Evolutionary conservation across 2,329 filamentous ascomycete species (phyloP).

Genomic region (Colletotrichum chlorophyti): DNA sequence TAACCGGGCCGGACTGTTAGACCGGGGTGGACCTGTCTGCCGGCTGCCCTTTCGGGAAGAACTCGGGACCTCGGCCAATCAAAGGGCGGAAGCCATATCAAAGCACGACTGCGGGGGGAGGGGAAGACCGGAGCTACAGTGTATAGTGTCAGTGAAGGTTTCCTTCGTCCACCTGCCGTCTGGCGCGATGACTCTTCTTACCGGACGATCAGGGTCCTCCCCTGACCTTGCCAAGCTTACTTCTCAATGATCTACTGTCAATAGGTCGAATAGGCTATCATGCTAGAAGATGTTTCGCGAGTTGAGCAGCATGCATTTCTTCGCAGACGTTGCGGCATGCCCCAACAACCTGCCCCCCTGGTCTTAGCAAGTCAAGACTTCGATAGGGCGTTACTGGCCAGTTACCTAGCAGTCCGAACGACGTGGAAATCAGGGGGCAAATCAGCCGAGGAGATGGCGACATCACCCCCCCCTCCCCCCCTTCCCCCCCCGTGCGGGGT

Average conservation of each 20-base stretch:
- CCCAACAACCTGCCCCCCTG: no score
- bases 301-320: no score
- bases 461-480: no score
- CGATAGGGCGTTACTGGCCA: no score
- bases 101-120: conserved; percentile 2
- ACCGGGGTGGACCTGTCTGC: conserved; percentile 17
- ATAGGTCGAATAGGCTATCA: background rate
- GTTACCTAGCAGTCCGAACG: no score
- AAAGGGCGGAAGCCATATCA: background rate
- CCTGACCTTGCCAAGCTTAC: background rate
- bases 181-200: background rate
- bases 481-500: no score
- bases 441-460: no score
- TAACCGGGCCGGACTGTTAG: conserved; percentile 7
- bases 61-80: background rate
- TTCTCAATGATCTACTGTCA: background rate
- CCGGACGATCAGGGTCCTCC: conserved; percentile 9
- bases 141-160: no score
- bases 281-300: background rate
- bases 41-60: conserved; percentile 19
- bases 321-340: no score
- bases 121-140: background rate
- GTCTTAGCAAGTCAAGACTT: no score
- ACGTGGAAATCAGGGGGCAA: no score
- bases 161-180: no score